Evolutionary conservation across 345 rosid genomes (phyloP).

Genomic region (Aurinia saxatilis): DNA sequence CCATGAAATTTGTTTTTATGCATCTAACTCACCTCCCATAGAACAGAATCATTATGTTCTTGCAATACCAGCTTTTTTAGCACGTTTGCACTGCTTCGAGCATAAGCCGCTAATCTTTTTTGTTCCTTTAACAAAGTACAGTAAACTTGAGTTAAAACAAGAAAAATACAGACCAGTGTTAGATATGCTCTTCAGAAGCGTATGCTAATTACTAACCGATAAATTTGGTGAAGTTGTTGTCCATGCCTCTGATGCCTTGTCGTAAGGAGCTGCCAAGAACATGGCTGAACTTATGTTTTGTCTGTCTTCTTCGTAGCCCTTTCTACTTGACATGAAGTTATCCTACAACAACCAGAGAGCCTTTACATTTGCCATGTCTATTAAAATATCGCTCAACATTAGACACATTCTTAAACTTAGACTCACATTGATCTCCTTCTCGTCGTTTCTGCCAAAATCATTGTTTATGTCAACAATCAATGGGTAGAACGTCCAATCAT

Average conservation of each 20-base stretch:
- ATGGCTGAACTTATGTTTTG: slow-evolving; percentile 53
- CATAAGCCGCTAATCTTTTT: slow-evolving; percentile 78
- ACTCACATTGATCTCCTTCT: slow-evolving; percentile 75
- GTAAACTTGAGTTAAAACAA: not conserved
- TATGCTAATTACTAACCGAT: slow-evolving; percentile 47
- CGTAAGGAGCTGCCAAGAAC: slow-evolving; percentile 88
- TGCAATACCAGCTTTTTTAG: slow-evolving; percentile 55
- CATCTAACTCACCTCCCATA: slow-evolving; percentile 74
- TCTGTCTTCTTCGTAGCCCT: slow-evolving; percentile 38
- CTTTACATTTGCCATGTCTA: not conserved
- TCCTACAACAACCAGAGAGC: slow-evolving; percentile 34
- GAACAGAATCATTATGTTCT: slow-evolving; percentile 45
- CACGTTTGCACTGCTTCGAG: slow-evolving; percentile 77
- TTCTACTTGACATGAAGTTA: slow-evolving; percentile 60
- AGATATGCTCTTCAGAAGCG: not conserved
- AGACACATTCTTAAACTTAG: slow-evolving; percentile 5
- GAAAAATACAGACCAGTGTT: not conserved
- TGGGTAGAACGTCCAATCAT: slow-evolving; percentile 80
- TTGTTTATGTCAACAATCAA: slow-evolving; percentile 75
- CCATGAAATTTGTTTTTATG: not conserved
- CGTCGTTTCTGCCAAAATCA: slow-evolving; percentile 58
- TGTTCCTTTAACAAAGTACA: slow-evolving; percentile 49
- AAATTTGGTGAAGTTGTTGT: slow-evolving; percentile 58
- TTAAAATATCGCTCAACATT: not conserved
- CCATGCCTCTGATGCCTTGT: slow-evolving; percentile 93